Base-by-base conservation (phyloP, 2,329 filamentous ascomycete genomes). In the Fusarium floridanum region DNA sequence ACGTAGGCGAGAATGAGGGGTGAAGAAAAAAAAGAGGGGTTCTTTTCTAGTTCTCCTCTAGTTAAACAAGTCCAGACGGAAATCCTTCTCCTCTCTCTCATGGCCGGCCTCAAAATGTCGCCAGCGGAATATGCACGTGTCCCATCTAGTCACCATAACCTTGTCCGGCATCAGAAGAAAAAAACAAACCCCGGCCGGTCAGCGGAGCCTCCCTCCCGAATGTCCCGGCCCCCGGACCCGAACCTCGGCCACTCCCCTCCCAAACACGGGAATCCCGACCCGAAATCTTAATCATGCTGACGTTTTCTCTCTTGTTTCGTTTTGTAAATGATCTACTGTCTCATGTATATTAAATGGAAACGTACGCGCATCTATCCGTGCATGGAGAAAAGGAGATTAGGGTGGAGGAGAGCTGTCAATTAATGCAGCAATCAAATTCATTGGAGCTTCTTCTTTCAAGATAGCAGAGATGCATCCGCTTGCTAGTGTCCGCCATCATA, bases 201-300 rank as follows among this genome's bases (percentile, higher is more conserved):
- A 29, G 48, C 48, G 48, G 24, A 53, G 48, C 48, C 48, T 50
- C 48, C 24, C 59, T 61, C 17, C 61, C 73, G 50, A 43, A n/a
- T 20, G 9, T n/a, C 16, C 66, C 55, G 45, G 73, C 39, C 56
- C 56, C 70, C 72, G 72, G 71, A 67, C 61, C 66, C 63, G 56
- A 50, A 20, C 41, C n/a, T 50, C 36, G 48, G 50, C 41, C 63
- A 32, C 24, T 53, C n/a, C 50, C 50, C 37, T 63, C 39, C 27
- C 68, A 57, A 50, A 43, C 55, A 67, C 39, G 68, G 70, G 24
- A 63, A 34, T 36, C 39, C 56, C 68, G 53, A 59, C 48, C 70
- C 70, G 59, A 71, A 37, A 62, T 36, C 32, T 43, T 29, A 29
- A 9, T 24, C 6, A 27, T 62, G 57, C 34, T 14, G 24, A 27